Evolutionary conservation across 2,329 filamentous ascomycete genomes (phyloP).

Genomic region (Phyllosticta capitalensis): DNA sequence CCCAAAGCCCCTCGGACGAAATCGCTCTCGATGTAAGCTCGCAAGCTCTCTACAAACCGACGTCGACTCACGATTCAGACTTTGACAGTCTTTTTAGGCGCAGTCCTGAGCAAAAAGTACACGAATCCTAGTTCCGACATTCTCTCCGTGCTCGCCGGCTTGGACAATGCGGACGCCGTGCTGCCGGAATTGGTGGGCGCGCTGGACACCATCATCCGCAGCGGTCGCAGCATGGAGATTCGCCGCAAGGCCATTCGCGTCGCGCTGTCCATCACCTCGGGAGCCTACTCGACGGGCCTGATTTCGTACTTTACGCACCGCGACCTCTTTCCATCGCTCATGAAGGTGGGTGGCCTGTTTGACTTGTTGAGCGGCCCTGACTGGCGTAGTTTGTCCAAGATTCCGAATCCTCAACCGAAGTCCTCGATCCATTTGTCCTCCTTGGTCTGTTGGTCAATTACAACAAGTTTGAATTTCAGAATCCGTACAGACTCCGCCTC

Average conservation of each 20-base stretch:
- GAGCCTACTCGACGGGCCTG: conserved; percentile 91
- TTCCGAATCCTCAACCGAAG: conserved; percentile 51
- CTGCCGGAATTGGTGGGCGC: conserved; percentile 82
- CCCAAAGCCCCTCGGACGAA: conserved; percentile 53
- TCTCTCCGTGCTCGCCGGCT: conserved; percentile 77
- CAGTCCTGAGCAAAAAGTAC: conserved; percentile 78
- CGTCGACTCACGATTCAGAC: conserved; percentile 55
- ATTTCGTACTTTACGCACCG: conserved; percentile 91
- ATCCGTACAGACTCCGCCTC: conserved; percentile 83
- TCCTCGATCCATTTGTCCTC: conserved; percentile 66
- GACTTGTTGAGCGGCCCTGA: conserved; percentile 11
- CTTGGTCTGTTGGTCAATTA: conserved; percentile 88
- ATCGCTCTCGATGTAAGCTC: conserved; percentile 74
- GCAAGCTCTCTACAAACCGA: background rate
- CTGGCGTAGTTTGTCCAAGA: conserved; percentile 67
- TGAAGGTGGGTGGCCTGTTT: conserved; percentile 58
- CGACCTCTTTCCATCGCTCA: conserved; percentile 86
- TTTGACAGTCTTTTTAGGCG: conserved; percentile 75
- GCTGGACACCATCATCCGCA: conserved; percentile 74
- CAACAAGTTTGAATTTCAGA: conserved; percentile 98
- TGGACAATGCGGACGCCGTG: conserved; percentile 77
- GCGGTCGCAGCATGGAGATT: conserved; percentile 58
- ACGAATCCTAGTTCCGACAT: conserved; percentile 93
- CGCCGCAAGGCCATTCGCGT: conserved; percentile 73
- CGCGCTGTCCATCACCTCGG: conserved; percentile 74